Conservation (phyloP, 768 basidiomycete species). For the Boletus patriciae region DNA sequence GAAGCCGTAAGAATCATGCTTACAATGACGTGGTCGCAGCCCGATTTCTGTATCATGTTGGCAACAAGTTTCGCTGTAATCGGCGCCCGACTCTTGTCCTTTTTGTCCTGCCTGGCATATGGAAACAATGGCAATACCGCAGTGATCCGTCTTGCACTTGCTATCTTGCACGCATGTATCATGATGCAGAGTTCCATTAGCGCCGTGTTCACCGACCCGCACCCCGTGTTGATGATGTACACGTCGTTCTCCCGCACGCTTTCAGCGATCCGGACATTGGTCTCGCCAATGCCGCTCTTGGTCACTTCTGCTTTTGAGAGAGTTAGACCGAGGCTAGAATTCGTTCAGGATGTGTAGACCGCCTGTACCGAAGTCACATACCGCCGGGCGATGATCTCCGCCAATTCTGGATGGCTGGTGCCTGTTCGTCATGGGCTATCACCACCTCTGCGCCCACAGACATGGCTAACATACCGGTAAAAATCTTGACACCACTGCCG, state of each 20-base stretch:
- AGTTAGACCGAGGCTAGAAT: conserved; percentile 78
- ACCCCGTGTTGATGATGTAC: conserved; percentile 95
- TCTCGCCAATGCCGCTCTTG: conserved; percentile 89
- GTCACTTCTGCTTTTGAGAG: conserved; percentile 87
- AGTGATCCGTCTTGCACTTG: conserved; percentile 96
- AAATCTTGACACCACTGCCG: conserved; percentile 58
- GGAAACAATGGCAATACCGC: conserved; percentile 98
- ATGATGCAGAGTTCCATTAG: conserved; percentile 99
- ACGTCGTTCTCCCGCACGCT: conserved; percentile 98
- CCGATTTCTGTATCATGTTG: conserved; percentile 91
- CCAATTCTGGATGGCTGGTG: conserved; percentile 93
- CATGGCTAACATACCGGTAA: conserved; percentile 46
- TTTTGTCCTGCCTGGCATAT: conserved; percentile 97
- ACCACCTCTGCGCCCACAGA: neutral
- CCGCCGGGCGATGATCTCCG: conserved; percentile 91
- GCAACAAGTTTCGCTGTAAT: conserved; percentile 98
- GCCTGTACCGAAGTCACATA: conserved; percentile 34
- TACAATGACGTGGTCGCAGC: conserved; percentile 97
- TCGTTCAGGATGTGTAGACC: conserved; percentile 25
- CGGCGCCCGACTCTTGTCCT: conserved; percentile 97
- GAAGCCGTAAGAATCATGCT: conserved; percentile 33
- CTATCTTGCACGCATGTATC: conserved; percentile 99
- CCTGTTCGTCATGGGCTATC: conserved; percentile 46
- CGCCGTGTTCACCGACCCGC: conserved; percentile 83
- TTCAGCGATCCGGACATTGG: conserved; percentile 87